Base-by-base conservation (phyloP, 169 alveolate genomes). In the Plasmodium ovale region DNA sequence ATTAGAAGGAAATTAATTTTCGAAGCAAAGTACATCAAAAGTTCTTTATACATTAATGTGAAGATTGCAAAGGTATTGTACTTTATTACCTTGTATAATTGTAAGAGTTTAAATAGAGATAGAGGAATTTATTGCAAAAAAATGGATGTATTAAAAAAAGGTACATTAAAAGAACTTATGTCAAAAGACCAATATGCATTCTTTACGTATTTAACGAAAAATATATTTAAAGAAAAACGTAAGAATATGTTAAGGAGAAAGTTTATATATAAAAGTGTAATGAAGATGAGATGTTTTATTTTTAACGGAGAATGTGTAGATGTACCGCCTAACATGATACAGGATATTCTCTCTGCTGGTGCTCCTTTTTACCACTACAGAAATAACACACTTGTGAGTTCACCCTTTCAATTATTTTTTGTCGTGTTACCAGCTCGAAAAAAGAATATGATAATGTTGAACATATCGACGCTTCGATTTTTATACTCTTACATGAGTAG, bases 381-480 rank as follows among this genome's bases (percentile, higher is more conserved):
- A 60, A 68, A 47, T 39, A 44, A 42, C 35, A 47, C 16, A 23
- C 23, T 21, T 44, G 29, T 27, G 31, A 68, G 47, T 68, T 31
- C 72, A 3, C n/a, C 67, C 1, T 77, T 77, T 53, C 59, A 77
- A 42, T 12, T 77, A 33, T 70, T 69, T 33, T 85, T 62, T 39
- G 60, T 35, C 9, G 7, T 85, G 12, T 25, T 85, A 14, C 73
- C 91, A 14, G 25, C 39, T 39, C 12, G 51, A 21, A 69, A 70
- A 85, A 68, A 62, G 69, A 49, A 85, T 64, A 53, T 47, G 16
- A 16, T 85, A 25, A 60, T 85, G 67, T 27, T 85, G 33, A 85
- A 85, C 54, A 54, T 85, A 56, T 54, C 91, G 9, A 69, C 71
- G 29, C 12, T 85, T 35, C 35, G 91, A 69, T 85, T 69, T 85